phyloP scores from a whole-genome alignment of 495 filamentous ascomycete genomes.

The Podospora bellae-mahoneyi region DNA sequence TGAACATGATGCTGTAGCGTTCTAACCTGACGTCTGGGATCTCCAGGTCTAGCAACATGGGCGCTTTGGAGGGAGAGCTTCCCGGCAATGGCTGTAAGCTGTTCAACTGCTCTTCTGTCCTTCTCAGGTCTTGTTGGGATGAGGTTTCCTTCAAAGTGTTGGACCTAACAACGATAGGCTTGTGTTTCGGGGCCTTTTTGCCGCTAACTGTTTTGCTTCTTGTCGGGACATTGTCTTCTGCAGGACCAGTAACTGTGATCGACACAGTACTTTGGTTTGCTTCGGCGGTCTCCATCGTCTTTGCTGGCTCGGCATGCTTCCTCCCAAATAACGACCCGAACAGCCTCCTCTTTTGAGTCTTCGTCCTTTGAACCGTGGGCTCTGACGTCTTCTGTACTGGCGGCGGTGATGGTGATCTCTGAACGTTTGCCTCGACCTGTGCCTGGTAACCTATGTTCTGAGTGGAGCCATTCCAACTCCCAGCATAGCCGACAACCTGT shows the following conservation, averaged over 20 bases:
- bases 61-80: constrained; percentile 9
- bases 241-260: constrained; percentile 11
- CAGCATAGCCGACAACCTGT: neutral
- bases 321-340: constrained; percentile 48
- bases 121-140: constrained; percentile 14
- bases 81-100: neutral
- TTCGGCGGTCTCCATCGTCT: constrained; percentile 18
- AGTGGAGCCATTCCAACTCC: constrained; percentile 14
- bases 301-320: constrained; percentile 33
- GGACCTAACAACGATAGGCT: constrained; percentile 38
- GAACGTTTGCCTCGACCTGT: constrained; percentile 18
- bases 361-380: constrained; percentile 37
- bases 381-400: constrained; percentile 25
- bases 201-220: constrained; percentile 40
- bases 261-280: constrained; percentile 21
- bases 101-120: neutral
- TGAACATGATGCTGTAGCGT: constrained; percentile 93
- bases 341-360: constrained; percentile 48
- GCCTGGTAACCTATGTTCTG: constrained; percentile 26
- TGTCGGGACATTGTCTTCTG: constrained; percentile 18
- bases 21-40: constrained; percentile 81
- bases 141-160: constrained; percentile 34
- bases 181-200: constrained; percentile 33
- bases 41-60: constrained; percentile 60
- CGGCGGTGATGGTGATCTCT: constrained; percentile 24